Conservation (phyloP, 164 flowering plant genomes). For the Euptelea pleiosperma region DNA sequence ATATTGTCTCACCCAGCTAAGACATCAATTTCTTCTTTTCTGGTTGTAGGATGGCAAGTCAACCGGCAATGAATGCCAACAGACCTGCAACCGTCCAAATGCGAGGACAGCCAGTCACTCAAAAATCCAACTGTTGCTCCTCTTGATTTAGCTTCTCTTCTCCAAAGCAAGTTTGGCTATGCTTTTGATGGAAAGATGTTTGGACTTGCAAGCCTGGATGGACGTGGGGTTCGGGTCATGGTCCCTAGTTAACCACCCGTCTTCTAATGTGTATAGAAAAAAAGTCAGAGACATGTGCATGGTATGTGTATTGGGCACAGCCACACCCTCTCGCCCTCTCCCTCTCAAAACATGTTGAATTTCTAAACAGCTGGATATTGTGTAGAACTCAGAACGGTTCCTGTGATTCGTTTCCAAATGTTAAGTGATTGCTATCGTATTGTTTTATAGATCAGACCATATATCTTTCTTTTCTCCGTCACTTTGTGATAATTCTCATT, state of each 20-base stretch:
- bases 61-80: conserved; percentile 28
- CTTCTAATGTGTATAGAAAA: conserved; percentile 3
- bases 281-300: background rate
- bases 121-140: conserved; percentile 34
- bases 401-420: background rate
- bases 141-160: conserved; percentile 12
- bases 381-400: background rate
- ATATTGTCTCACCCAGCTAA: background rate
- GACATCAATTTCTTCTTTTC: background rate
- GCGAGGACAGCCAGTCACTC: conserved; percentile 32
- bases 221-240: background rate
- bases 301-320: too few species aligned
- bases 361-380: background rate
- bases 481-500: too few species aligned
- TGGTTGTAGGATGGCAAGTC: conserved; percentile 37
- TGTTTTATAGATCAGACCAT: too few species aligned
- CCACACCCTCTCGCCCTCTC: too few species aligned
- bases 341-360: background rate
- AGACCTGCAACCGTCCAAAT: conserved; percentile 38
- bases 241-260: background rate
- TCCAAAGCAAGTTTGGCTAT: background rate
- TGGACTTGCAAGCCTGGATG: background rate
- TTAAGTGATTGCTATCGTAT: background rate
- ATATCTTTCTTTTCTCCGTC: too few species aligned
- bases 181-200: background rate